Percentiles rank a stretch among this genome's conserved stretches.
Conservation (phyloP, 2,329 filamentous ascomycete species). For the Davidsoniella neocaledoniae region DNA sequence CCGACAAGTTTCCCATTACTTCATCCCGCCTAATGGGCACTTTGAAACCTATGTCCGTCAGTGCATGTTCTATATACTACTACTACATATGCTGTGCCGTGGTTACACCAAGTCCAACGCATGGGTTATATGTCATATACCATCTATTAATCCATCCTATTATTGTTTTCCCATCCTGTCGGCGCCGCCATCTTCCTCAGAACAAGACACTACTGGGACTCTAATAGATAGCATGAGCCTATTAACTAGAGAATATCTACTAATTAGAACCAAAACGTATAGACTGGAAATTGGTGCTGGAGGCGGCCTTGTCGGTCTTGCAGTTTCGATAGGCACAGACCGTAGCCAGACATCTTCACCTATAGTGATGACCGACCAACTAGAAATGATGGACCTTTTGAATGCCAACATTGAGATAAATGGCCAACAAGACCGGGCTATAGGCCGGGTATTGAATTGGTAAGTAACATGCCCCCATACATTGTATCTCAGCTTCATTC, state of each 20-base stretch:
- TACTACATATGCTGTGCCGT: not conserved
- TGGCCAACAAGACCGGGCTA: slow-evolving; percentile 42
- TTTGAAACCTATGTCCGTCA: too few relatives aligned
- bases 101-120: not conserved
- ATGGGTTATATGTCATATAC: too few relatives aligned
- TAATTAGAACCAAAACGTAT: slow-evolving; percentile 10
- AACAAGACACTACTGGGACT: too few relatives aligned
- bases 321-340: slow-evolving; percentile 37
- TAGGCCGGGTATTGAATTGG: slow-evolving; percentile 68
- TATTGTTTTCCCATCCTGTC: too few relatives aligned
- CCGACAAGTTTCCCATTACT: too few relatives aligned
- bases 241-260: not conserved
- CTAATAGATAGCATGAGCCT: too few relatives aligned
- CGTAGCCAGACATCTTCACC: slow-evolving; percentile 20
- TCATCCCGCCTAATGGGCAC: too few relatives aligned
- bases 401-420: slow-evolving; percentile 76
- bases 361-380: slow-evolving; percentile 76
- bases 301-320: slow-evolving; percentile 66
- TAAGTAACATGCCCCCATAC: slow-evolving; percentile 21
- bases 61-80: too few relatives aligned
- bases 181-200: too few relatives aligned
- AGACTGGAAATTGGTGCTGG: slow-evolving; percentile 88
- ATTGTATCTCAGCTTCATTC: not conserved
- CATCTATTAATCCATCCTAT: too few relatives aligned
- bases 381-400: slow-evolving; percentile 75